These are phyloP conservation scores for Diddensiella transvaalensis DNA, from an alignment of 805 yeast genomes.

Conservation along the genomic window DNA sequence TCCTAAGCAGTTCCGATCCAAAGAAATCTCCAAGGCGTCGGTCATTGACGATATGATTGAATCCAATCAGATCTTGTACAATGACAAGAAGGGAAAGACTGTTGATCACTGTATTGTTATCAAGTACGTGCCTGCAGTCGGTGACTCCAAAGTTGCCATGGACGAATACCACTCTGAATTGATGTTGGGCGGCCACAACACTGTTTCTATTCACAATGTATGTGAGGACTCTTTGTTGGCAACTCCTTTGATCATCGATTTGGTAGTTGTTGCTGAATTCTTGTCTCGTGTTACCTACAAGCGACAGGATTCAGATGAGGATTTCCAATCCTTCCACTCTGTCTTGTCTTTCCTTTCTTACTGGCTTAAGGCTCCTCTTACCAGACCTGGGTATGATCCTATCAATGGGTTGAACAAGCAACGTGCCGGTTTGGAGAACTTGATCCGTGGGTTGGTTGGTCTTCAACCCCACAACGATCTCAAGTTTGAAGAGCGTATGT, in stretches of 20 bases:
- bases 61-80: conserved; percentile 79
- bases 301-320: conserved; percentile 44
- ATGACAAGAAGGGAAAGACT: conserved; percentile 67
- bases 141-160: conserved; percentile 97
- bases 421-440: conserved; percentile 86
- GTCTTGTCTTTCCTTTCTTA: conserved; percentile 83
- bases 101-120: conserved; percentile 95
- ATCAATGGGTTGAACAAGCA: conserved; percentile 94
- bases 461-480: conserved; percentile 86
- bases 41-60: conserved; percentile 94
- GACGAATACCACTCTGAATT: conserved; percentile 96
- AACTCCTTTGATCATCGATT: conserved; percentile 88
- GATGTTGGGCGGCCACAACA: conserved; percentile 97
- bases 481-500: conserved; percentile 87
- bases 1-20: conserved; percentile 89
- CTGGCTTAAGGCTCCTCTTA: conserved; percentile 96
- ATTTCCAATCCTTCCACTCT: conserved; percentile 68
- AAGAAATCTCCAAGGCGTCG: conserved; percentile 89
- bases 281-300: conserved; percentile 80
- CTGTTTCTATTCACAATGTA: conserved; percentile 88
- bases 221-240: conserved; percentile 96
- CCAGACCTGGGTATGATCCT: conserved; percentile 85
- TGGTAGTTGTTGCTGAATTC: conserved; percentile 87
- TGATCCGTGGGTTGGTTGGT: conserved; percentile 84
- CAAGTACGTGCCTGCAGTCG: conserved; percentile 90